Conservation (phyloP, 768 basidiomycete species). For the Suillus luteus region DNA sequence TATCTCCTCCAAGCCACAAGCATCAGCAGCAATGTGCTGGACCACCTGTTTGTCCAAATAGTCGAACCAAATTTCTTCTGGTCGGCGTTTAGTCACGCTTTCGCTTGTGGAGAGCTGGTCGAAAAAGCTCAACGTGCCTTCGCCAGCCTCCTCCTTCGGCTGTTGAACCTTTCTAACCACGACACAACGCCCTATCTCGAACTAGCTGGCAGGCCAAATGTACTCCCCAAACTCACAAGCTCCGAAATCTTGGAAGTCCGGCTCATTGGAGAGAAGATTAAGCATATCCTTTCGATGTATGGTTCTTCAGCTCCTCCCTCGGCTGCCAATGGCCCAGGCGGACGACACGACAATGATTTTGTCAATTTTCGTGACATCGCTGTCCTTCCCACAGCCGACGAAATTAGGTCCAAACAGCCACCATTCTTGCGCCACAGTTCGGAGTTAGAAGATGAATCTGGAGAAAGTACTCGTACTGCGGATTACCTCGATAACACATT, state of each 20-base stretch:
- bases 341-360: conserved; percentile 66
- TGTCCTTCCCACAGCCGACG: conserved; percentile 59
- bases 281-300: conserved; percentile 32
- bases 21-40: conserved; percentile 42
- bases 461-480: conserved; percentile 35
- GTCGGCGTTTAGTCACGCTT: conserved; percentile 33
- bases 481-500: conserved; percentile 61
- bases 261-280: conserved; percentile 37
- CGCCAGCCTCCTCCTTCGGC: conserved; percentile 49
- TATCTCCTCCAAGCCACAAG: conserved; percentile 39
- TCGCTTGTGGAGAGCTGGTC: conserved; percentile 28
- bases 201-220: conserved; percentile 30
- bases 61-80: conserved; percentile 52
- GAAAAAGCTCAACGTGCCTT: conserved; percentile 38
- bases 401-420: conserved; percentile 42
- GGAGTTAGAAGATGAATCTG: conserved; percentile 42
- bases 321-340: conserved; percentile 46
- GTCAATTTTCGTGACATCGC: conserved; percentile 54
- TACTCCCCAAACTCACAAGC: conserved; percentile 22
- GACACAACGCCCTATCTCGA: conserved; percentile 36
- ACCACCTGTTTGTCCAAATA: conserved; percentile 37
- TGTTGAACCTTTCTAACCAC: conserved; percentile 38
- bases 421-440: conserved; percentile 49
- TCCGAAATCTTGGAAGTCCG: conserved; percentile 27
- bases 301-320: conserved; percentile 19